Percentiles rank a stretch among this genome's conserved stretches.
phyloP scores from a whole-genome alignment of 495 filamentous ascomycete genomes.

The Podospora comata region DNA sequence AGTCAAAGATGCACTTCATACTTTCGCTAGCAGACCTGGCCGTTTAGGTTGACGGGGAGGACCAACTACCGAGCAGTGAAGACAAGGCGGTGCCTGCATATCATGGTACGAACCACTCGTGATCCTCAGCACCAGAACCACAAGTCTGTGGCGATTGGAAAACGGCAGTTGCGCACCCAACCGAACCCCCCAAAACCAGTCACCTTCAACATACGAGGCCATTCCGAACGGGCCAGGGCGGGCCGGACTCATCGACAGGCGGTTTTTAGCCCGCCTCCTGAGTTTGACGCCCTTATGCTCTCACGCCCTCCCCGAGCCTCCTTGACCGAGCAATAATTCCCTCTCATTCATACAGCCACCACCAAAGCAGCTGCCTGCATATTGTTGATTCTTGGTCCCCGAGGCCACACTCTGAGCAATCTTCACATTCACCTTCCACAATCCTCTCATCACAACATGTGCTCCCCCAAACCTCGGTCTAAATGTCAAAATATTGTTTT shows the following conservation, averaged over 20 bases:
- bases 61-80: background rate
- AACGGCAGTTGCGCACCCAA: background rate
- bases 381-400: background rate
- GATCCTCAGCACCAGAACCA: background rate
- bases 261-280: background rate
- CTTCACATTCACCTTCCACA: background rate
- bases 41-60: background rate
- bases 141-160: background rate
- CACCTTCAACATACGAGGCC: background rate
- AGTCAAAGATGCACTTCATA: background rate
- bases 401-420: background rate
- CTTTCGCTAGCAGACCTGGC: background rate
- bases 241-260: background rate
- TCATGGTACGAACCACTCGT: background rate
- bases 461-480: background rate
- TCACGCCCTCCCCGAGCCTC: too few relatives aligned
- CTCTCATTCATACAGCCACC: background rate
- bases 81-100: background rate
- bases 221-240: background rate
- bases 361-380: background rate
- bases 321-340: too few relatives aligned
- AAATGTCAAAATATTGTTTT: background rate
- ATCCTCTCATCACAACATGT: background rate
- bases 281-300: background rate
- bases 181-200: background rate